phyloP scores from a whole-genome alignment of 2,329 filamentous ascomycete genomes.

The Cryphonectria naterciae region DNA sequence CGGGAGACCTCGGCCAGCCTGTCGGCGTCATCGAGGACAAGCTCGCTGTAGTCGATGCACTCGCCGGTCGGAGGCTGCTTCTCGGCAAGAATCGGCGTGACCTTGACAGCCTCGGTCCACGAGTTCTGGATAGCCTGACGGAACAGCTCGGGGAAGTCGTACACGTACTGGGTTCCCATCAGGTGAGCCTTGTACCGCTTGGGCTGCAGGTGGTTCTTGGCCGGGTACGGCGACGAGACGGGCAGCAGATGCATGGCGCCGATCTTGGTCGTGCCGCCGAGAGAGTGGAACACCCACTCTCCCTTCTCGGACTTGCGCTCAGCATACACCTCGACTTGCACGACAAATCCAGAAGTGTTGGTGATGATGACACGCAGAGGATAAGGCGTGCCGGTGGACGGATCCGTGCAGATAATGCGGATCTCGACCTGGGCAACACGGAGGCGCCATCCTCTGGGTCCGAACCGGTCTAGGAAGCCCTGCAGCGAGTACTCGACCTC shows the following conservation, averaged over 20 bases:
- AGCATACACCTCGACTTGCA: slow-evolving; percentile 95
- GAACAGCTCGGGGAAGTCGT: slow-evolving; percentile 99
- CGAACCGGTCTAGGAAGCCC: slow-evolving; percentile 95
- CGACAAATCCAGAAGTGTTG: slow-evolving; percentile 97
- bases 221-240: slow-evolving; percentile 90
- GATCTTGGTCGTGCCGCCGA: slow-evolving; percentile 92
- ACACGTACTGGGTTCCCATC: slow-evolving; percentile 99
- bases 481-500: slow-evolving; percentile 93
- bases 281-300: slow-evolving; percentile 98
- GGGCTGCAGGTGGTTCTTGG: slow-evolving; percentile 97
- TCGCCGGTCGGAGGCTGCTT: slow-evolving; percentile 86
- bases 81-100: slow-evolving; percentile 73
- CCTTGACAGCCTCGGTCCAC: slow-evolving; percentile 78
- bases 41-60: slow-evolving; percentile 91
- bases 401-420: slow-evolving; percentile 96
- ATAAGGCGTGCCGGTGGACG: slow-evolving; percentile 79
- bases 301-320: slow-evolving; percentile 98
- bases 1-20: slow-evolving; percentile 91
- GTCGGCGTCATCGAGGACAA: slow-evolving; percentile 93
- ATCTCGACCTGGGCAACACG: slow-evolving; percentile 98
- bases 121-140: slow-evolving; percentile 95
- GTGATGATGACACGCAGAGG: slow-evolving; percentile 95
- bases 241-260: slow-evolving; percentile 92
- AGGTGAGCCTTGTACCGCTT: slow-evolving; percentile 99
- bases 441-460: slow-evolving; percentile 91